Evolutionary conservation across 2,329 filamentous ascomycete genomes (phyloP), one percentile per base, ranked within the genome.

Genomic region (Pseudogymnoascus sp.): DNA sequence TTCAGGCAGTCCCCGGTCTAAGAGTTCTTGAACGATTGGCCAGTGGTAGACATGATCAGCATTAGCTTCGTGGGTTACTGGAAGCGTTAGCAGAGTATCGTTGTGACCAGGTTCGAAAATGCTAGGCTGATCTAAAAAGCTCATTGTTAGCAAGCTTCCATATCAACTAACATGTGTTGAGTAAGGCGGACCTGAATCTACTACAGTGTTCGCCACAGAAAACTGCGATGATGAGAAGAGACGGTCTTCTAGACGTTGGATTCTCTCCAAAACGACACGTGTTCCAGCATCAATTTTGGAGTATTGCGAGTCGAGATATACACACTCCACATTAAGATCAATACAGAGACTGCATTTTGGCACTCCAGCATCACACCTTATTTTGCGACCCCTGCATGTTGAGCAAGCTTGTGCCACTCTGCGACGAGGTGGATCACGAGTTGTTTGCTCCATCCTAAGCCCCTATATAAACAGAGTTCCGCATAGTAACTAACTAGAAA

Each of bases 311-410:
- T 74, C 71, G n/a, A 66, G 64, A 17, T 74, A 74, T 2, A 71
- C 62, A 62, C 72, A 74, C 33, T 72, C 71, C 1, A 73, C 71
- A 26, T 70, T 67, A 6, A 73, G 71, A 1, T 65, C 40, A n/a
- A 66, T 35, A 44, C 72, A 74, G 7, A 71, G 64, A 23, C 71
- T 67, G 59, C 72, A 74, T 62, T 65, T 67, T 3, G 72, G 72
- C 60, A 71, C 65, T 1, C 65, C 70, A 10, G 71, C 72, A 53
- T 74, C 72, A 47, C 72, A 74, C 1, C 72, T 68, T 2, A 69
- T 72, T 64, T 74, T 74, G 23, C 72, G 70, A n/a, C 67, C 64
- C 4, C 71, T 69, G 50, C 72, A 74, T 13, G 72, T 72, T 1
- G 67, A 67, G 33, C 72, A 74, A 21, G 72, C 72, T 60, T 74